A percentile compares a stretch with the other conserved stretches of the same genome.
Evolutionary conservation across 108 stramenopile species (phyloP).

Genomic region (Conticribra weissflogii): DNA sequence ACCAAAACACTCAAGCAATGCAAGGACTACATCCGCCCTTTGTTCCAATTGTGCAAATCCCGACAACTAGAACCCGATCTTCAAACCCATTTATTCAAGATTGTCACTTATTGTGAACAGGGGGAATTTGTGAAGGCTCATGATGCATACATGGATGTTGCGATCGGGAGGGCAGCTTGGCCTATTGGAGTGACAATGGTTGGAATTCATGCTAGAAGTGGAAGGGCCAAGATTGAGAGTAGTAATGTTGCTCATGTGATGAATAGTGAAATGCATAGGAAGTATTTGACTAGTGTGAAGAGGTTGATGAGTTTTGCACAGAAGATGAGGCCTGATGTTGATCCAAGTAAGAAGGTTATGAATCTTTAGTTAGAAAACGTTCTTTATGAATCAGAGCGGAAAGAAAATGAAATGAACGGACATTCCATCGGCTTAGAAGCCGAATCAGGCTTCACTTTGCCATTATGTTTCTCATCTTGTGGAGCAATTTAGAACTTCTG

Average conservation of each 20-base stretch:
- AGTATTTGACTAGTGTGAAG: conserved; percentile 97
- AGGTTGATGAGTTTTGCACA: conserved; percentile 95
- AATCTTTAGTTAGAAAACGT: conserved; percentile 31
- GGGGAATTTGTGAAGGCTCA: conserved; percentile 96
- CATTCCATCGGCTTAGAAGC: too few relatives aligned
- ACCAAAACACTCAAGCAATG: conserved; percentile 94
- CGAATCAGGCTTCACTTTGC: too few relatives aligned
- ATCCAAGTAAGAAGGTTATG: conserved; percentile 85
- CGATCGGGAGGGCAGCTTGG: conserved; percentile 98
- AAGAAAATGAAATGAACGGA: too few relatives aligned
- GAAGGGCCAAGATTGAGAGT: conserved; percentile 92
- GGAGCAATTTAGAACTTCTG: too few relatives aligned
- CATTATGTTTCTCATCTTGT: too few relatives aligned
- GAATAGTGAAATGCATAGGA: conserved; percentile 92
- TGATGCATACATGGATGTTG: conserved; percentile 92
- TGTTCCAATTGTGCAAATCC: conserved; percentile 82
- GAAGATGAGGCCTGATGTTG: conserved; percentile 80
- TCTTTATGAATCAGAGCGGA: too few relatives aligned
- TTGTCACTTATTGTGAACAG: conserved; percentile 82
- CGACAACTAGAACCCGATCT: conserved; percentile 62
- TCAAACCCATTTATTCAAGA: conserved; percentile 72
- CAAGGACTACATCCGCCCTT: conserved; percentile 95
- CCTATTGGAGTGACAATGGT: conserved; percentile 99
- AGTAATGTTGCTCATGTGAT: conserved; percentile 97
- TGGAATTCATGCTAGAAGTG: conserved; percentile 96